Base-by-base conservation (phyloP, 2,329 filamentous ascomycete genomes). In the Ramularia endophylla region DNA sequence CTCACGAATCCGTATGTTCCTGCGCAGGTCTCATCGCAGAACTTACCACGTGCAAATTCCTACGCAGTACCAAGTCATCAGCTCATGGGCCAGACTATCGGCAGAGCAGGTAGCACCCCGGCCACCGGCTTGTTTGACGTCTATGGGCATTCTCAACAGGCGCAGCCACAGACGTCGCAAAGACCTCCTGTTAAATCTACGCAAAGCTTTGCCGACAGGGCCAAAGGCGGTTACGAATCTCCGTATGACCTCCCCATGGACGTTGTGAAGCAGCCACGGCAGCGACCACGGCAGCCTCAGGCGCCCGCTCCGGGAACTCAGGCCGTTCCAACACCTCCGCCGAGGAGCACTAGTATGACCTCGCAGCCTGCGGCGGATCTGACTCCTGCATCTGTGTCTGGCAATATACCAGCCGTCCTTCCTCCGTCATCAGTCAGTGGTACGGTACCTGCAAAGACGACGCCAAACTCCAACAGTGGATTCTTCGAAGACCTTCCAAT, bases 191-290 rank as follows among this genome's bases (percentile, higher is more conserved):
- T 61, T 17, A 60, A 56, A 29, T 63, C 62, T 27, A 62, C 68
- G 1, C 80, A 94, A 60, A 97, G 90, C 64, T 98, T 95, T 64
- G 87, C 78, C 5, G 84, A 90, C 63, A 94, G 94, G 63, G 71
- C 87, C 3, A 97, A 94, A 65, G 86, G 86, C 41, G 89, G 90
- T 6, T 98, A 98, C 61, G 77, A 83, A 36, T 97, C 90, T 15
- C 92, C 92, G 0, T 98, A 95, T 56, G 94, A 98, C 66, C 72
- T 98, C 15, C 92, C 92, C 3, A 86, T 92, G 65, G 90, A 95
- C 40, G 76, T 98, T 20, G 77, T 84, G 19, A 84, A 83, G 53
- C 80, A 73, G 18, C 83, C 56, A 73, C 80, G 62, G 82, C 84
- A 69, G 42, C 60, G 66, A 36, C 48, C 50, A 58, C 66, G 27